Evolutionary conservation across 352 stramenopile genomes (phyloP), one percentile per base, ranked within the genome.

Genomic region (Globisporangium nunn): DNA sequence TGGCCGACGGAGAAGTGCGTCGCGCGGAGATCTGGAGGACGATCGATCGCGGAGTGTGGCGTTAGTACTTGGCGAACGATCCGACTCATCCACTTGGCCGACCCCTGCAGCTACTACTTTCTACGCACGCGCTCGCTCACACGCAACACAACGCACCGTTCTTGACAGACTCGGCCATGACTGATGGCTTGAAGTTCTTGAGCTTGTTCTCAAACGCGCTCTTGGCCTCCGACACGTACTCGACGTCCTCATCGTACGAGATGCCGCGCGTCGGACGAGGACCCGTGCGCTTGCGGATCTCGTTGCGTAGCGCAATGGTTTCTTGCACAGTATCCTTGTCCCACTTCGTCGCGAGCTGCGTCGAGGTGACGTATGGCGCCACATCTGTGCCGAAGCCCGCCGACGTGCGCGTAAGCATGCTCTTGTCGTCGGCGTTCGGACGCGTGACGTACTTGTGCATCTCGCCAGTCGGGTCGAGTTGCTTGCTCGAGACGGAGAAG

Each of bases 161-260:
- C 59, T 89, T 89, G 51, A 91, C 75, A 7, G 77, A 81, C 29
- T 69, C 81, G 41, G 81, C 74, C 74, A 91, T 89, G 54, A 87
- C 64, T 18, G 78, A 87, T 46, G 78, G 71, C 58, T 89, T 91
- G 64, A 83, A 72, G 15, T 68, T 70, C 53, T 82, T 87, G 44
- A 70, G 73, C 56, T 90, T 90, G 66, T 90, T 85, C 54, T 78
- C 71, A 58, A 75, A 91, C 50, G 73, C 68, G 45, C 75, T 85
- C 59, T 85, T 91, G 56, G 74, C 65, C 58, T 90, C 78, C 23
- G 80, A 92, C 7, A 91, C 50, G 59, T 93, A 93, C 56, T 87
- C 74, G 14, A 91, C 70, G 37, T 89, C 72, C 33, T 92, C 81
- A 46, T 94, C 78, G 50, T 85, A 88, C 15, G 80, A 87, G 63